phyloP scores from a whole-genome alignment of 306 rosid genomes.

The Styphnolobium japonicum region DNA sequence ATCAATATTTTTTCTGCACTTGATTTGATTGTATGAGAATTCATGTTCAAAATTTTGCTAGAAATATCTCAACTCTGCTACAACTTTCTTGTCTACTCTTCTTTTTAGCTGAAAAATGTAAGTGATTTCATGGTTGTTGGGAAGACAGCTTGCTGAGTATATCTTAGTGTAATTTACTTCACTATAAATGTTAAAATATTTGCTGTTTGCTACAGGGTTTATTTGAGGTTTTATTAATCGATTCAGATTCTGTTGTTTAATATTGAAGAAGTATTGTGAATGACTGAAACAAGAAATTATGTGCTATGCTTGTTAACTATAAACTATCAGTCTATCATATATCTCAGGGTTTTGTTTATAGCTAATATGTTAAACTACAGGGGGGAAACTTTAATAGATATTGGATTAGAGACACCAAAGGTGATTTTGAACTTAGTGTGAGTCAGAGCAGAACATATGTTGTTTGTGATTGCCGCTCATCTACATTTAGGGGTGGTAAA shows the following conservation, averaged over 20 bases:
- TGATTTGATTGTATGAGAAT: not conserved
- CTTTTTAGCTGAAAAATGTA: not conserved
- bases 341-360: not conserved
- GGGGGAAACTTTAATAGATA: not conserved
- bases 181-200: not conserved
- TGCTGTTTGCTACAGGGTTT: not conserved
- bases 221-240: not conserved
- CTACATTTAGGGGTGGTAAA: no score
- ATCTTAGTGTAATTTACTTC: not conserved
- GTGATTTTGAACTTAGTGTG: not conserved
- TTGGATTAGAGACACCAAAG: not conserved
- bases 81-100: not conserved
- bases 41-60: not conserved
- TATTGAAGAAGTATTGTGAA: not conserved
- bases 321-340: not conserved
- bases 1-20: not conserved
- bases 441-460: not conserved
- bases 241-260: not conserved
- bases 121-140: not conserved
- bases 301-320: constrained; percentile 2
- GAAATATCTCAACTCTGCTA: not conserved
- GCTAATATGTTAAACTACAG: not conserved
- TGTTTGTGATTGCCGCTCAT: no score
- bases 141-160: not conserved
- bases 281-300: not conserved